Evolutionary conservation across 371 early-diverging fungal species (phyloP).

Genomic region (Batkoa obscura): DNA sequence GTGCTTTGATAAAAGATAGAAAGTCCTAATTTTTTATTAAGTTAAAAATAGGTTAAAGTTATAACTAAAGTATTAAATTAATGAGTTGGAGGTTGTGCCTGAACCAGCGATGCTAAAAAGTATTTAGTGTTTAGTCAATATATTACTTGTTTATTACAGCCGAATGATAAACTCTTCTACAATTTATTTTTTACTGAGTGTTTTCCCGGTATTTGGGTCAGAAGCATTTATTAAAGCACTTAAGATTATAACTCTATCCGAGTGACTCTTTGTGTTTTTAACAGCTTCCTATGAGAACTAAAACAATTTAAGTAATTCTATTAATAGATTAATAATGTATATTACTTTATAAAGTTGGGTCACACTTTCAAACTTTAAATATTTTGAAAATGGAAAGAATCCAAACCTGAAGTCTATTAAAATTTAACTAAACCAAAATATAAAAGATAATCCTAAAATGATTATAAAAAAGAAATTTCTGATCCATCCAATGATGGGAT

Average conservation of each 20-base stretch:
- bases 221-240: background rate
- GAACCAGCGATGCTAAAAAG: background rate
- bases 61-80: background rate
- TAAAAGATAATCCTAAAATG: background rate
- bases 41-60: background rate
- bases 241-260: background rate
- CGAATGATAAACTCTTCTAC: background rate
- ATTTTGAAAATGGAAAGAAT: background rate
- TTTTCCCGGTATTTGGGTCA: background rate
- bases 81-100: background rate
- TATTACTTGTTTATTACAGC: background rate
- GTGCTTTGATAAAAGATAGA: background rate
- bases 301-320: too few species aligned
- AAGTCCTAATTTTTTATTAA: constrained; percentile 1
- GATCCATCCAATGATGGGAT: background rate
- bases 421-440: background rate
- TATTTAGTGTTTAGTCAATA: background rate
- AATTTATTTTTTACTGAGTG: background rate
- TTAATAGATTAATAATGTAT: too few species aligned
- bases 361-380: too few species aligned
- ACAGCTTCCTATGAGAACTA: background rate
- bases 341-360: too few species aligned
- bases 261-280: background rate
- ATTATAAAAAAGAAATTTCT: background rate
- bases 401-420: background rate